A percentile compares a stretch with the other conserved stretches of the same genome.
Evolutionary conservation across 2,329 filamentous ascomycete species (phyloP).

Genomic region (Ceratocystis smalleyi): DNA sequence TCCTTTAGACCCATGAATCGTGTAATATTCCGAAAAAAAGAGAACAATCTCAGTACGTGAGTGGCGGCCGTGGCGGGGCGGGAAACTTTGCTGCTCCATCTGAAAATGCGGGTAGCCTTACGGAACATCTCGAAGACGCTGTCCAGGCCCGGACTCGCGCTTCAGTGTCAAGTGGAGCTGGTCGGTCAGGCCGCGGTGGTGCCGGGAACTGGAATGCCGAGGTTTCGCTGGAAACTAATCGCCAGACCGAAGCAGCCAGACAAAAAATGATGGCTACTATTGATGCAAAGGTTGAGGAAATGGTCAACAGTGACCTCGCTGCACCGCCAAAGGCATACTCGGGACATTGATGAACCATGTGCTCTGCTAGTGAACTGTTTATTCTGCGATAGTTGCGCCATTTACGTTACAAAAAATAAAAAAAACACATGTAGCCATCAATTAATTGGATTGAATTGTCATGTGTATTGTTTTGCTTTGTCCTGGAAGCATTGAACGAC

Average conservation of each 20-base stretch:
- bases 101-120: constrained; percentile 24
- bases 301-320: constrained; percentile 29
- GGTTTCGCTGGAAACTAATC: constrained; percentile 15
- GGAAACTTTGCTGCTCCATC: constrained; percentile 40
- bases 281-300: constrained; percentile 26
- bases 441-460: no score
- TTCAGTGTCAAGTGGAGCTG: constrained; percentile 18
- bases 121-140: constrained; percentile 12
- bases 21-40: constrained; percentile 25
- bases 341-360: not conserved
- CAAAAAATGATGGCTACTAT: constrained; percentile 24
- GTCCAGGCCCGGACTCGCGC: not conserved
- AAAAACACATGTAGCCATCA: no score
- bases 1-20: not conserved
- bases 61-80: constrained; percentile 43
- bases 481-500: constrained; percentile 4
- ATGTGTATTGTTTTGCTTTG: not conserved
- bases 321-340: constrained; percentile 27
- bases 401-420: not conserved
- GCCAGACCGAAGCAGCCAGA: constrained; percentile 19
- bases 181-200: constrained; percentile 31
- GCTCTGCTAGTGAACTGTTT: not conserved
- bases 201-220: constrained; percentile 34
- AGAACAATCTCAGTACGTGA: constrained; percentile 24
- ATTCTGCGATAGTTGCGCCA: not conserved